Percentiles rank a stretch among this genome's conserved stretches.
Conservation (phyloP, 1,284 basidiomycete species). For the Microbotryomycetes sp. region DNA sequence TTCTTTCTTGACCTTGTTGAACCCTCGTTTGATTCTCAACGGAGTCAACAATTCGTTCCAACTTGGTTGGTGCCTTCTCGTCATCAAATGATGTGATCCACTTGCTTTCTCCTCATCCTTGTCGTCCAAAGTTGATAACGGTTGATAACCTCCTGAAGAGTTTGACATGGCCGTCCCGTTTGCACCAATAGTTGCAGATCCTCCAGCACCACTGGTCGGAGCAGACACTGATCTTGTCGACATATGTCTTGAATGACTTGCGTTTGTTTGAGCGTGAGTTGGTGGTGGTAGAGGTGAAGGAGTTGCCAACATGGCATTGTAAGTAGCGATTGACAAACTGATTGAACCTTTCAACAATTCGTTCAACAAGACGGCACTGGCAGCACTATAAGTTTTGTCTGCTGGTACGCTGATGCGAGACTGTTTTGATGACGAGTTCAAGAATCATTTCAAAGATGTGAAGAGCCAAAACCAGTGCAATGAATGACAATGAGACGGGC, state of each 20-base stretch:
- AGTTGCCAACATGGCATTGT: slow-evolving; percentile 31
- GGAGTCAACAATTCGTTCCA: not conserved
- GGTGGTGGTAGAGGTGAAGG: not conserved
- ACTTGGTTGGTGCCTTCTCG: not conserved
- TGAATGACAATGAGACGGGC: not conserved
- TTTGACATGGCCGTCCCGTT: not conserved
- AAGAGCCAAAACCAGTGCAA: too few species aligned
- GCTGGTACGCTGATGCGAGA: slow-evolving; percentile 38
- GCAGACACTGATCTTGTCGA: not conserved
- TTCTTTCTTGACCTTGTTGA: slow-evolving; percentile 9
- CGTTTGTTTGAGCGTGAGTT: not conserved
- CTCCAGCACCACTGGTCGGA: too few species aligned
- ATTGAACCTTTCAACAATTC: slow-evolving; percentile 87
- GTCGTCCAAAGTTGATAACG: slow-evolving; percentile 7
- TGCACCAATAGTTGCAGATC: not conserved
- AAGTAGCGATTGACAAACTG: slow-evolving; percentile 63
- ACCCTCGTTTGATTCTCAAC: not conserved
- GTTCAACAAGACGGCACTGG: slow-evolving; percentile 83
- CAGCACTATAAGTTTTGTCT: slow-evolving; percentile 67
- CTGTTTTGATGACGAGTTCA: too few species aligned
- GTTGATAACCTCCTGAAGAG: slow-evolving; percentile 3
- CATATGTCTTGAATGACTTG: not conserved
- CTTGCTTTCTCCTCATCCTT: slow-evolving; percentile 5
- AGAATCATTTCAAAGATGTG: too few species aligned
- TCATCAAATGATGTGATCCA: not conserved